Base-by-base conservation (phyloP, 73 alveolate genomes). In the Paramecium octaurelia region DNA sequence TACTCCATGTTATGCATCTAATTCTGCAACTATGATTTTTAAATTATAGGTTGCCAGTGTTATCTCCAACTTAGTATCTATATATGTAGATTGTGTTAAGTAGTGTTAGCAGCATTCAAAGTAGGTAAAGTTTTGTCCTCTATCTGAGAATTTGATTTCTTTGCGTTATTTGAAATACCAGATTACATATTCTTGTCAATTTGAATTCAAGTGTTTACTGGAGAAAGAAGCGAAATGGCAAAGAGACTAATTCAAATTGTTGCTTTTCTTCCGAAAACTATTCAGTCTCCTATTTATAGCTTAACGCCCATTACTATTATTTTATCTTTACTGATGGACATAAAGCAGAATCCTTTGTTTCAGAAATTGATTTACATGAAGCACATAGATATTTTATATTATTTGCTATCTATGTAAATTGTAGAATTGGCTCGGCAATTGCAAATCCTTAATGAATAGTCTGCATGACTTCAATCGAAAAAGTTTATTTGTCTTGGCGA, bases 111-210 rank as follows among this genome's bases (percentile, higher is more conserved):
- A n/a, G 96, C 94, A 92, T 96, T 98, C n/a, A 95, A 97, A 35
- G 98, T 97, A 10, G n/a, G 99, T 99, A 94, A 98, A 98, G 77
- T 96, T 85, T 44, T 98, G 98, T 20, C 99, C 99, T 18, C 99
- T 99, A 92, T 98, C 94, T 64, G 99, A 96, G 93, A 98, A 98
- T 91, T 95, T 96, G 59, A 97, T 95, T 96, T 97, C 99, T 48
- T 97, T 85, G 83, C 94, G 44, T 12, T 95, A 97, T 93, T 97
- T 98, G 84, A 98, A 97, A 44, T 98, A 98, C 7, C 68, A 71
- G 59, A 98, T 95, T 92, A 98, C 38, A 96, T 96, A 87, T 99
- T 99, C 96, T 97, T 83, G 11, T 99, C 99, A 69, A 97, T 95
- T n/a, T 97, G 96, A 24, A 24, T 21, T 0, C 73, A 75, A 18